A percentile compares a stretch with the other conserved stretches of the same genome.
These are phyloP conservation scores for Dendrostoma leiphaemia DNA, from an alignment of 2,329 filamentous ascomycete species.

Conservation along the genomic window DNA sequence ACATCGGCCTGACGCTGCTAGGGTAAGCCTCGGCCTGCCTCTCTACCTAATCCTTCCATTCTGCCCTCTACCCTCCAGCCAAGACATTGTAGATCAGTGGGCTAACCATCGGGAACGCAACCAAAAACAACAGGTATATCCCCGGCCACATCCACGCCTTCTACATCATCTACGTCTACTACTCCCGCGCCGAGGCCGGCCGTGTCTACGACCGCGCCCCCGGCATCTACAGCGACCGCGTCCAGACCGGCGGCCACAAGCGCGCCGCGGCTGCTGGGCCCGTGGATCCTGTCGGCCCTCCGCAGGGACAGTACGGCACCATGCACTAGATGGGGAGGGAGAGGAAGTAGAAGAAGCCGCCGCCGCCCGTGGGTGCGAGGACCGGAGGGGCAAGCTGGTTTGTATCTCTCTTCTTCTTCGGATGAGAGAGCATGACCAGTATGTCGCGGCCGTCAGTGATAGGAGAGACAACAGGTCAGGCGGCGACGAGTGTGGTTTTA, in stretches of 20 bases:
- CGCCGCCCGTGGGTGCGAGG: too few relatives aligned
- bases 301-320: conserved; percentile 14
- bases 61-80: neutral
- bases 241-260: conserved; percentile 70
- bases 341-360: too few relatives aligned
- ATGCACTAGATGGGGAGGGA: conserved; percentile 3
- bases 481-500: too few relatives aligned
- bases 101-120: neutral
- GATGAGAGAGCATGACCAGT: too few relatives aligned
- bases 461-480: too few relatives aligned
- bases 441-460: too few relatives aligned
- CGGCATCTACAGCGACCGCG: conserved; percentile 68
- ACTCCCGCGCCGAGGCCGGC: conserved; percentile 66
- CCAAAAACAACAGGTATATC: conserved; percentile 51
- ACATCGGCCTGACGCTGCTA: conserved; percentile 64
- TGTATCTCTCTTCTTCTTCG: too few relatives aligned
- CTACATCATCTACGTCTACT: conserved; percentile 82
- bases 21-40: conserved; percentile 44
- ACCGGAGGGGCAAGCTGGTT: too few relatives aligned
- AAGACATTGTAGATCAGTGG: neutral
- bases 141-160: conserved; percentile 80
- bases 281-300: conserved; percentile 13
- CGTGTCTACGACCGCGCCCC: conserved; percentile 55
- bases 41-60: neutral
- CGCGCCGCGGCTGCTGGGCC: conserved; percentile 51